Evolutionary conservation across 129 eudicot genomes (phyloP).

Genomic region (Escallonia herrerae): DNA sequence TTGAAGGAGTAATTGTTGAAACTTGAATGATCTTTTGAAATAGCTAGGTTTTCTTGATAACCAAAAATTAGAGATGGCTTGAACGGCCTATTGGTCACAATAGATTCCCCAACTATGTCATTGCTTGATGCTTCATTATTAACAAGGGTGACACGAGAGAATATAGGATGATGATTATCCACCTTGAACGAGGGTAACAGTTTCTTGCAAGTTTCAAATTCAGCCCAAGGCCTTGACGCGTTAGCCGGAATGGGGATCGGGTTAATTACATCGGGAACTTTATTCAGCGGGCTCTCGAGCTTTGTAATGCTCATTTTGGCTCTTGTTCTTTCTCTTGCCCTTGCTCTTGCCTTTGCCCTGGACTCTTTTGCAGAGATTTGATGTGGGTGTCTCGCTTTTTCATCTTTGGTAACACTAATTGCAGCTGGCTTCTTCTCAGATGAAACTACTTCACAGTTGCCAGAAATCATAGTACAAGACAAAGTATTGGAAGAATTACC

Average conservation of each 20-base stretch:
- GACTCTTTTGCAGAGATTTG: conserved; percentile 30
- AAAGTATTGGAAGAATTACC: conserved; percentile 18
- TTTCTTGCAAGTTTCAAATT: conserved; percentile 2
- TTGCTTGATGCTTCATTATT: too few relatives aligned
- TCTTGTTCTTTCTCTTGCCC: conserved; percentile 79
- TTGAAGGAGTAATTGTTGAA: not conserved
- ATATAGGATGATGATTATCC: not conserved
- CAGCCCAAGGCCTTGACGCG: conserved; percentile 4
- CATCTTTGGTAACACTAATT: conserved; percentile 13
- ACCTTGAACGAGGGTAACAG: not conserved
- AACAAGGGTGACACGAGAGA: too few relatives aligned
- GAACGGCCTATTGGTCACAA: conserved; percentile 15
- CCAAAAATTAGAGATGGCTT: conserved; percentile 7
- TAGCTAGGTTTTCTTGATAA: conserved; percentile 1
- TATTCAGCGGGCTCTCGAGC: conserved; percentile 15
- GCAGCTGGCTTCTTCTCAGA: conserved; percentile 14
- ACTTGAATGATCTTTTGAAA: not conserved
- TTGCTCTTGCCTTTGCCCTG: conserved; percentile 81
- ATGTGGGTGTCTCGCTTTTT: conserved; percentile 17
- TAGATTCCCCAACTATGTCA: conserved; percentile 11
- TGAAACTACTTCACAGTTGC: conserved; percentile 11
- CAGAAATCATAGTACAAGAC: conserved; percentile 26
- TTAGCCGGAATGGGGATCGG: not conserved
- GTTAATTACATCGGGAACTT: conserved; percentile 6
- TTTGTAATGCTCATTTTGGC: conserved; percentile 37